phyloP scores from a whole-genome alignment of 148 eudicot genomes.

The Nepenthes mirabilis region DNA sequence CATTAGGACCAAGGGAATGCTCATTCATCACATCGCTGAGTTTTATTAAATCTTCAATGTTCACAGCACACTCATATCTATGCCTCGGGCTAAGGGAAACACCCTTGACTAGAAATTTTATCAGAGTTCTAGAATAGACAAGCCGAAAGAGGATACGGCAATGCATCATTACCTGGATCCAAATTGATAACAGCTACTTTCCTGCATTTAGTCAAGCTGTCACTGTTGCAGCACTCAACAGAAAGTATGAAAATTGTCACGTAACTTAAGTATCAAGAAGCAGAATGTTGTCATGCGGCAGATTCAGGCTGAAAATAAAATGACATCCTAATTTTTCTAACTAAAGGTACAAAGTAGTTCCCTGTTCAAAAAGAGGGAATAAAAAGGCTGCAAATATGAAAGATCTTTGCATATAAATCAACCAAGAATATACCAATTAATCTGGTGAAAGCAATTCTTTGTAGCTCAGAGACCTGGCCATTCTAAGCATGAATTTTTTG shows the following conservation, averaged over 20 bases:
- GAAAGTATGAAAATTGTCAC: no score
- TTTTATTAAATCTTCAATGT: conserved; percentile 84
- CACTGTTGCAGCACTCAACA: no score
- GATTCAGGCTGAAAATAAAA: no score
- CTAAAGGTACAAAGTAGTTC: no score
- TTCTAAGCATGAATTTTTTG: no score
- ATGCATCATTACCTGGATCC: conserved; percentile 95
- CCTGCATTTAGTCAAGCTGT: conserved; percentile 30
- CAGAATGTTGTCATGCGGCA: neutral
- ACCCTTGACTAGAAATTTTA: neutral
- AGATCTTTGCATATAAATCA: no score
- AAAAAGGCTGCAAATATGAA: no score
- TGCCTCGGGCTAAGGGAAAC: conserved; percentile 15
- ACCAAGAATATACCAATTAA: no score
- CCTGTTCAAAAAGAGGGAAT: no score
- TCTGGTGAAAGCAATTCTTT: no score
- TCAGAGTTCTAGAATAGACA: neutral
- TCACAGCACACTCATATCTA: conserved; percentile 83
- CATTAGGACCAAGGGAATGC: conserved; percentile 97
- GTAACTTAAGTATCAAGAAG: neutral
- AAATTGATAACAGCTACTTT: conserved; percentile 86
- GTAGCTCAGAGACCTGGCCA: no score
- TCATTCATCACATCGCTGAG: conserved; percentile 87
- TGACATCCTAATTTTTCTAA: no score
- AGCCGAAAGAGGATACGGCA: conserved; percentile 64